Conservation (phyloP, 169 alveolate genomes). For the Plasmodium gonderi region DNA sequence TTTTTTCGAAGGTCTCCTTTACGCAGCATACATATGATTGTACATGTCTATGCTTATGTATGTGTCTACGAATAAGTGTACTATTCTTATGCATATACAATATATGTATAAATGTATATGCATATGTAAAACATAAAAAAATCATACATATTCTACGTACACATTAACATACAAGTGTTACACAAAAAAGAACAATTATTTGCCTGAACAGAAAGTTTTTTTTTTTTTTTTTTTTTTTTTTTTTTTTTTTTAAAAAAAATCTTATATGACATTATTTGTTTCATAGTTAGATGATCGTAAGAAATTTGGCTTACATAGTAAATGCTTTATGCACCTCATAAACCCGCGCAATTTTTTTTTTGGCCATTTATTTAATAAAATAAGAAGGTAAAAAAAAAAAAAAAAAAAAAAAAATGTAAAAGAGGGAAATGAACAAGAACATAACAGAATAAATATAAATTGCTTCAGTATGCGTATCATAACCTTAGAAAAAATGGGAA, state of each 20-base stretch:
- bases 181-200: neutral
- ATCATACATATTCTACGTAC: neutral
- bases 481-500: neutral
- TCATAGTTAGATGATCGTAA: too few relatives aligned
- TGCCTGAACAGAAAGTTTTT: neutral
- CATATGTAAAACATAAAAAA: neutral
- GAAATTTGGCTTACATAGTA: too few relatives aligned
- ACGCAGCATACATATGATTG: too few relatives aligned
- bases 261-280: too few relatives aligned
- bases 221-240: neutral
- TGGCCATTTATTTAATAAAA: too few relatives aligned
- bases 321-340: too few relatives aligned
- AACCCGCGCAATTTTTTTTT: too few relatives aligned
- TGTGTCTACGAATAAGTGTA: too few relatives aligned
- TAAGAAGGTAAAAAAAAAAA: too few relatives aligned
- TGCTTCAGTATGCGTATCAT: neutral
- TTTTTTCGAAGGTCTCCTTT: neutral
- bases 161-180: neutral
- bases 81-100: neutral
- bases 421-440: neutral
- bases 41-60: too few relatives aligned
- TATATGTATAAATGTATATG: neutral
- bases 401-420: neutral
- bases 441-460: neutral
- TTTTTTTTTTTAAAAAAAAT: neutral